A percentile compares a stretch with the other conserved stretches of the same genome.
These are phyloP conservation scores for Kwoniella heveanensis DNA, from an alignment of 768 basidiomycete genomes.

Conservation along the genomic window DNA sequence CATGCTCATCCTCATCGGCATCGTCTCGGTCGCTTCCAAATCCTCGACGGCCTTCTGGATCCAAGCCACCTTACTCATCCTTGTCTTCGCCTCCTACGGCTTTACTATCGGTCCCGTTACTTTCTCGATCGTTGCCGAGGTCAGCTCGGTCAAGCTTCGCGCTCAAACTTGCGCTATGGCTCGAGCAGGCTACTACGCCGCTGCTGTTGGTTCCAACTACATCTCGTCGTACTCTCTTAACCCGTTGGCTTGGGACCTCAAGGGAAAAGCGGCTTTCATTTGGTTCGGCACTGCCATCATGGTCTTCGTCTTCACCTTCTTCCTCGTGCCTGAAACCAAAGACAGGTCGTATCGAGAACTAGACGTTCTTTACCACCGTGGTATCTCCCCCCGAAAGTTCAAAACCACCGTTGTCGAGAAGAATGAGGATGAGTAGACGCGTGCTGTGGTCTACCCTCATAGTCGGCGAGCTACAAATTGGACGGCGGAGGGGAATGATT, in stretches of 20 bases:
- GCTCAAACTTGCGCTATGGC: conserved; percentile 48
- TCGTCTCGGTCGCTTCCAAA: conserved; percentile 10
- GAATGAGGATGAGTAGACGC: conserved; percentile 24
- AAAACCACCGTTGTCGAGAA: conserved; percentile 27
- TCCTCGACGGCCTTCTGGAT: conserved; percentile 27
- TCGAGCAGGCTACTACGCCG: conserved; percentile 12
- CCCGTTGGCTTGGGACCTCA: background rate
- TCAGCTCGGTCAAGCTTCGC: conserved; percentile 52
- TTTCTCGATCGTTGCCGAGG: conserved; percentile 53
- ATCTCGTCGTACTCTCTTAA: conserved; percentile 13
- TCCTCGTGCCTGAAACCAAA: conserved; percentile 40
- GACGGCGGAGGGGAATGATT: no score
- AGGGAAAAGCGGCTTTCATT: conserved; percentile 17
- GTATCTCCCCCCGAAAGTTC: conserved; percentile 37
- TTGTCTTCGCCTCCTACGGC: conserved; percentile 1
- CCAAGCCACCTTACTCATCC: conserved; percentile 23
- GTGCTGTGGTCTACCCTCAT: no score
- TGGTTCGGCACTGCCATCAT: background rate
- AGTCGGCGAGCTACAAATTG: no score
- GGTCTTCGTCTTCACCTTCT: conserved; percentile 21
- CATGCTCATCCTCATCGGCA: conserved; percentile 31
- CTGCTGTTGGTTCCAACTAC: conserved; percentile 29
- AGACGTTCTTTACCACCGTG: conserved; percentile 46
- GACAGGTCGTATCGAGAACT: conserved; percentile 45
- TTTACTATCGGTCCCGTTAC: conserved; percentile 35